Base-by-base conservation (phyloP, 2,329 filamentous ascomycete species). In the Fusarium nurragi region DNA sequence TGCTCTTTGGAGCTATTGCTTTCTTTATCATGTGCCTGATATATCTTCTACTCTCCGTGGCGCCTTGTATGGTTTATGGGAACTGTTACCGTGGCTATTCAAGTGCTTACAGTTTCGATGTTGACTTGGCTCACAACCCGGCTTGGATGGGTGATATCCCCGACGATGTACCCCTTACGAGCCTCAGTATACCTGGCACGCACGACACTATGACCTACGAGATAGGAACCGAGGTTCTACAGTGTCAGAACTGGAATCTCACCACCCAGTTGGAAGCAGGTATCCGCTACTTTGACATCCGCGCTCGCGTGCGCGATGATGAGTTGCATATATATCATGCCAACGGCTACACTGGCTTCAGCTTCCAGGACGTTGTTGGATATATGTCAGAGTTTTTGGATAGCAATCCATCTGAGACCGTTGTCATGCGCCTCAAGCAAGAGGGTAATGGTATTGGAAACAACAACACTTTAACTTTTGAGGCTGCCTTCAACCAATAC, bases 151-250 rank as follows among this genome's bases (percentile, higher is more conserved):
- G 72, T 19, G 46, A 47, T 8, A 68, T 84, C 12, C 79, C 80
- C 25, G 79, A 83, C 70, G 60, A 72, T 23, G 72, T 76, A 32
- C 74, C 72, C 41, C 71, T 85, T 30, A 76, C 80, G 28, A 77
- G 72, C 47, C 75, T 85, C 38, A 83, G 81, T 41, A 78, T 85
- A 56, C 83, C 83, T 0, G 83, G 83, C 26, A 84, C 83, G 3
- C 83, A 85, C 73, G 82, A 85, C 70, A 84, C 82, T 22, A 79
- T 85, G 79, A 84, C 83, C 18, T 81, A 80, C 63, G 69, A 73
- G 40, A 73, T 82, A 53, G 65, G 58, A 25, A 65, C 71, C 39
- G 73, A 76, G 55, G 53, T 59, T 10, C 77, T 79, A 47, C 78
- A 82, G 69, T 84, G 81, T 68, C 83, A 85, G 73, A 83, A 82